Conservation (phyloP, 495 filamentous ascomycete species). For the Saxophila tyrrhenica region DNA sequence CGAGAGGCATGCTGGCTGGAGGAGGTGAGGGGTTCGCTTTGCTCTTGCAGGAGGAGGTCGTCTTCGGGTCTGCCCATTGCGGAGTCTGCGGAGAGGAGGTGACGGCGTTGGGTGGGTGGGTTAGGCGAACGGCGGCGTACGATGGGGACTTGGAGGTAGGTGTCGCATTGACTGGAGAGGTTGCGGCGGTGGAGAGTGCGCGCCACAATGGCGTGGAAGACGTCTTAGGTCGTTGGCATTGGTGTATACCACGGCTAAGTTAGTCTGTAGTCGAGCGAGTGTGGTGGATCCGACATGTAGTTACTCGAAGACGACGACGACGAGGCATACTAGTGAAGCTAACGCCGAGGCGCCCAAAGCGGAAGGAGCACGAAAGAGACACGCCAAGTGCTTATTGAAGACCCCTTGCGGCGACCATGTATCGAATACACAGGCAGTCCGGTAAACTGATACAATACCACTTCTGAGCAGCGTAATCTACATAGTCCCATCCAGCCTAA, state of each 20-base stretch:
- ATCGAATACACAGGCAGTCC: too few species aligned
- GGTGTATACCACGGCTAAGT: too few species aligned
- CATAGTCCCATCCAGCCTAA: background rate
- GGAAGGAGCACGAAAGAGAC: background rate
- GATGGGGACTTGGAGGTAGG: conserved; percentile 3
- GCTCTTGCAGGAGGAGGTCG: background rate
- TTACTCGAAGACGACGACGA: too few species aligned
- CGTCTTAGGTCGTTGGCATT: background rate
- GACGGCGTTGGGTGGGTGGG: background rate
- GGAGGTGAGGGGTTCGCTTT: background rate
- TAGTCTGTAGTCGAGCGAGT: too few species aligned
- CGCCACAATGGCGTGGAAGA: background rate
- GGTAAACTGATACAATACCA: background rate
- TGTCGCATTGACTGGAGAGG: conserved; percentile 1
- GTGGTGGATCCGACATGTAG: too few species aligned
- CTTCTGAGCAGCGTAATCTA: background rate
- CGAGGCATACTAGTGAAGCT: too few species aligned
- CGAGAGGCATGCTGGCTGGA: too few species aligned
- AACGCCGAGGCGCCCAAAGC: background rate
- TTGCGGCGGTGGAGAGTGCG: background rate
- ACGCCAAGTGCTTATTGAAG: background rate
- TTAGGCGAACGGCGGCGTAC: background rate
- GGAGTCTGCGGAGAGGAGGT: background rate
- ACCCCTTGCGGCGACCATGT: background rate
- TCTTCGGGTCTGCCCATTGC: background rate